Evolutionary conservation across 1,284 basidiomycete genomes (phyloP).

Genomic region (Anthracocystis walkeri): DNA sequence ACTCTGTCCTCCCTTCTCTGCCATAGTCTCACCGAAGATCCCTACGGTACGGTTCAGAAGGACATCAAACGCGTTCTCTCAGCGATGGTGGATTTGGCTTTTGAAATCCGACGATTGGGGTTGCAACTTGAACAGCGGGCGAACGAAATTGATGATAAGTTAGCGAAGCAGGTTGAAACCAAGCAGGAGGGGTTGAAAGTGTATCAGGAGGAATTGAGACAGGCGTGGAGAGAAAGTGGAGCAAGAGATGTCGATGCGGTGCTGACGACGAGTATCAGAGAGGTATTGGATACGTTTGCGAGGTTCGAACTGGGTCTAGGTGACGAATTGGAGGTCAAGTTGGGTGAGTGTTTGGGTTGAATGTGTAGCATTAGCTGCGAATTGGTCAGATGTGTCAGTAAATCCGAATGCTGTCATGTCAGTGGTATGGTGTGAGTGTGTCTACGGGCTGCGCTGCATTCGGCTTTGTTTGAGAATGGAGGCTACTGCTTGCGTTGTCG

Average conservation of each 20-base stretch:
- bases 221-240: slow-evolving; percentile 30
- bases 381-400: too few species aligned
- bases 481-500: too few species aligned
- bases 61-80: slow-evolving; percentile 40
- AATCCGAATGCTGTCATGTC: too few species aligned
- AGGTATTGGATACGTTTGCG: slow-evolving; percentile 38
- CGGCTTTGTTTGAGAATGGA: too few species aligned
- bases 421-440: too few species aligned
- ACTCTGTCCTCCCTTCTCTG: slow-evolving; percentile 43
- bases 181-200: not conserved
- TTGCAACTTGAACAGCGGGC: slow-evolving; percentile 35
- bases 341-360: slow-evolving; percentile 34
- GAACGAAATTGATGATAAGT: slow-evolving; percentile 14
- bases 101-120: slow-evolving; percentile 25
- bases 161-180: slow-evolving; percentile 7
- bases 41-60: slow-evolving; percentile 54
- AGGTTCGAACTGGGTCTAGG: slow-evolving; percentile 38
- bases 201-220: slow-evolving; percentile 13
- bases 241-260: slow-evolving; percentile 23
- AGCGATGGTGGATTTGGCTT: slow-evolving; percentile 25
- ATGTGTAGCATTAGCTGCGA: too few species aligned
- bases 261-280: slow-evolving; percentile 18
- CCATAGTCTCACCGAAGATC: slow-evolving; percentile 55
- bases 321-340: slow-evolving; percentile 32
- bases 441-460: too few species aligned